phyloP scores from a whole-genome alignment of 139 green algal species.

The Raphidocelis subcapitata region DNA sequence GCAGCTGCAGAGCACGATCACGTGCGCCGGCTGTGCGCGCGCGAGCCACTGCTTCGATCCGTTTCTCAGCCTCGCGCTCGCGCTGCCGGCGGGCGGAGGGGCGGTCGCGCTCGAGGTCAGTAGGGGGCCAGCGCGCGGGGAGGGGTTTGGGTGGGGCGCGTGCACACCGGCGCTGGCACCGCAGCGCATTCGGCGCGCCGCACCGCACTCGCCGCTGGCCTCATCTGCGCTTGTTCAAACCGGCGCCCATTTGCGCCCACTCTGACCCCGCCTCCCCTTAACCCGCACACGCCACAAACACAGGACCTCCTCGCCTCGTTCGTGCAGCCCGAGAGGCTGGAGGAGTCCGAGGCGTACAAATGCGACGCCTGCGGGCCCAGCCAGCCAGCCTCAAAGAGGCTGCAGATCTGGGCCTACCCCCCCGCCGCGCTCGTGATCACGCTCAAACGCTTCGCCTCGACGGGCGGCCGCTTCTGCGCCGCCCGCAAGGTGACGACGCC shows the following conservation, averaged over 20 bases:
- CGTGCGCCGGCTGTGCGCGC: conserved; percentile 58
- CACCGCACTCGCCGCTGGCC: background rate
- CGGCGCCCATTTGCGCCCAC: conserved; percentile 13
- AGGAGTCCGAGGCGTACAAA: conserved; percentile 44
- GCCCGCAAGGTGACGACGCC: conserved; percentile 52
- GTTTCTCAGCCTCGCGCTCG: conserved; percentile 75
- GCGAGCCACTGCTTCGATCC: conserved; percentile 76
- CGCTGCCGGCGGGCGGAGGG: conserved; percentile 46
- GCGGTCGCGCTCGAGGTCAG: conserved; percentile 21
- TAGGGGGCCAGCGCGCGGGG: background rate
- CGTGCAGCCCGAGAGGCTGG: conserved; percentile 43
- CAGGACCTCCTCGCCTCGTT: conserved; percentile 46
- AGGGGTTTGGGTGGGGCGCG: background rate
- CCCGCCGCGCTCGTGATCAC: conserved; percentile 53
- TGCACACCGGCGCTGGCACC: background rate
- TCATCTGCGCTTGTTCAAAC: background rate
- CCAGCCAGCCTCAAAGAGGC: conserved; percentile 54
- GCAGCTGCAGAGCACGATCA: conserved; percentile 75
- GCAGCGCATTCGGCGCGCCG: background rate
- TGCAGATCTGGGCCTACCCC: conserved; percentile 55
- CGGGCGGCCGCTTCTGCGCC: conserved; percentile 17
- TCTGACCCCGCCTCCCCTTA: background rate
- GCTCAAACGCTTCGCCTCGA: conserved; percentile 65
- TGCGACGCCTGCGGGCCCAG: conserved; percentile 59
- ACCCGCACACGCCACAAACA: background rate